Base-by-base conservation (phyloP, 768 basidiomycete species). In the Rhodotorula babjevae region DNA sequence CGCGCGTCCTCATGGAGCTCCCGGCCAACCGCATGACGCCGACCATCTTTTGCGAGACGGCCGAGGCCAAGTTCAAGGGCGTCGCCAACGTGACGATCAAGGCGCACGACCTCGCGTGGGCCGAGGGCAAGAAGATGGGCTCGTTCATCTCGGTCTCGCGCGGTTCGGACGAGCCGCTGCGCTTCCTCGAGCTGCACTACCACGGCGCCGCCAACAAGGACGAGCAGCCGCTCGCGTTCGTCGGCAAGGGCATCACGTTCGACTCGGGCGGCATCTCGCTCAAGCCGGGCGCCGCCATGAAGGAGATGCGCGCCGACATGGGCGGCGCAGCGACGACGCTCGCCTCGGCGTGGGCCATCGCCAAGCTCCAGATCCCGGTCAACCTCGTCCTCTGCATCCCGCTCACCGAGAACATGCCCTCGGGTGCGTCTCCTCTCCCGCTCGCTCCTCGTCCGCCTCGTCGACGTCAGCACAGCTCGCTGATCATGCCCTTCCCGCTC, bases 181-280 rank as follows among this genome's bases (percentile, higher is more conserved):
- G 91, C 80, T 87, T 94, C 82, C 82, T 94, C 65, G 92, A 94
- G 82, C 88, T 94, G 67, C 88, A 89, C 81, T 94, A 94, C 85
- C 88, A 88, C 46, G 91, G 91, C n/a, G 88, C 86, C 2, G 79
- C 85, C 6, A 81, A 84, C 67, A 82, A 84, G 72, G 81, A 84
- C 62, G 87, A 72, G 71, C 65, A 21, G 50, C 50, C 50, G 25
- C 25, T 52, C 5, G 50, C 50, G 63, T 69, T 40, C 12, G 62
- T 49, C 27, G 92, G 92, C 47, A 93, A 93, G 80, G 92, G 92
- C 3, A 79, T 93, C 79, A 92, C 91, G 25, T 94, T 93, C 74
- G 91, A 94, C 80, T 87, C 87, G 6, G 91, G 91, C 50, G 73
- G 72, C 49, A 74, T 72, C 68, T 89, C 88, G 70, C 82, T 94